These are phyloP conservation scores for Spatholobus suberectus DNA, from an alignment of 306 rosid genomes.

Conservation along the genomic window DNA sequence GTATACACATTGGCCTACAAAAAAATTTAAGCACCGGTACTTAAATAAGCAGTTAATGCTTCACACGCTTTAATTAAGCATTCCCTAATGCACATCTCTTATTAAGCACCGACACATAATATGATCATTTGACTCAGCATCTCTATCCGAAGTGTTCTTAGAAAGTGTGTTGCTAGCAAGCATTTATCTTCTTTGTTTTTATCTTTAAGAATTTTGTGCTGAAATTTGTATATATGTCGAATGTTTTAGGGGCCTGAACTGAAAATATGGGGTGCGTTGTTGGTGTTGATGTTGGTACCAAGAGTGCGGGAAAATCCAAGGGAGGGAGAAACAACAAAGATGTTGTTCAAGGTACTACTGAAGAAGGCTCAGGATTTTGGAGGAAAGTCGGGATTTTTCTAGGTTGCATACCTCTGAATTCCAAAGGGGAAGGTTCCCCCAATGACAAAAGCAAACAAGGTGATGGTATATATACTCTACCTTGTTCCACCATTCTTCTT, in stretches of 20 bases:
- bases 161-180: not conserved
- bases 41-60: too few relatives aligned
- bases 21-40: not conserved
- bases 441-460: constrained; percentile 19
- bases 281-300: constrained; percentile 22
- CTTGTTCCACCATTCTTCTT: not conserved
- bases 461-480: constrained; percentile 40
- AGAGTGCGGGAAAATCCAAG: constrained; percentile 40
- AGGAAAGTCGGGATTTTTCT: constrained; percentile 48
- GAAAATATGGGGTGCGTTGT: constrained; percentile 49
- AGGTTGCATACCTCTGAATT: constrained; percentile 49
- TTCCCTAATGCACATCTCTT: not conserved
- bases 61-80: not conserved
- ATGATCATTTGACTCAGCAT: not conserved
- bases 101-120: not conserved
- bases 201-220: not conserved
- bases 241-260: not conserved
- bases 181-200: not conserved
- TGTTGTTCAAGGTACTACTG: constrained; percentile 1
- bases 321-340: constrained; percentile 32
- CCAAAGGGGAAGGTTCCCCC: constrained; percentile 36
- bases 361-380: constrained; percentile 45
- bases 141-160: too few relatives aligned
- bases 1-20: not conserved
- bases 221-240: not conserved